phyloP scores from a whole-genome alignment of 2,329 filamentous ascomycete genomes.

The Aspergillus versicolor region DNA sequence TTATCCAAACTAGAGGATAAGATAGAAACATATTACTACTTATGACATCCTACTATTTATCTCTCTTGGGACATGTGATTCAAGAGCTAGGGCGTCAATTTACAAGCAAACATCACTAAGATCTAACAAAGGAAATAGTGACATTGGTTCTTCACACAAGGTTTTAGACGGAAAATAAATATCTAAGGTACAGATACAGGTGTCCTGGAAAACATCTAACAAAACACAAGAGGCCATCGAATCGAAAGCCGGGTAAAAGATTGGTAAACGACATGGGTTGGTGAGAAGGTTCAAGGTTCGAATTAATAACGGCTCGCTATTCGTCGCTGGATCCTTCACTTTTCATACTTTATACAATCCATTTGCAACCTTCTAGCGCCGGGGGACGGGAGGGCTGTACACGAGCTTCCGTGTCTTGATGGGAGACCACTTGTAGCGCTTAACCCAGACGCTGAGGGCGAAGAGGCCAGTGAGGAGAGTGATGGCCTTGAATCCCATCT shows the following conservation, averaged over 20 bases:
- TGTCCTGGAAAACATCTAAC: slow-evolving; percentile 40
- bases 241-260: slow-evolving; percentile 26
- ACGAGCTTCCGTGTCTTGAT: slow-evolving; percentile 93
- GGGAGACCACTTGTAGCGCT: slow-evolving; percentile 98
- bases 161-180: slow-evolving; percentile 40
- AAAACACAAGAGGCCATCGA: slow-evolving; percentile 35
- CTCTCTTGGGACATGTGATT: background rate
- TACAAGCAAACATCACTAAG: background rate
- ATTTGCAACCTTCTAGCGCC: slow-evolving; percentile 32
- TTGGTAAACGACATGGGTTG: slow-evolving; percentile 24
- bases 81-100: background rate
- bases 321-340: slow-evolving; percentile 26
- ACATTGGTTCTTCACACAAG: slow-evolving; percentile 38
- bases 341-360: slow-evolving; percentile 32
- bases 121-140: slow-evolving; percentile 36
- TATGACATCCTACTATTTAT: background rate
- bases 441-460: slow-evolving; percentile 91
- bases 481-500: slow-evolving; percentile 98
- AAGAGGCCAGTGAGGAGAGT: slow-evolving; percentile 75
- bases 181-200: slow-evolving; percentile 47
- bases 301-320: slow-evolving; percentile 27
- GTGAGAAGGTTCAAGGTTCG: slow-evolving; percentile 24
- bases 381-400: slow-evolving; percentile 70
- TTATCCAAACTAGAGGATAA: background rate
- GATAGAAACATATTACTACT: background rate